Evolutionary conservation across 192 early-diverging fungal genomes (phyloP).

Genomic region (Coemansia asiatica): DNA sequence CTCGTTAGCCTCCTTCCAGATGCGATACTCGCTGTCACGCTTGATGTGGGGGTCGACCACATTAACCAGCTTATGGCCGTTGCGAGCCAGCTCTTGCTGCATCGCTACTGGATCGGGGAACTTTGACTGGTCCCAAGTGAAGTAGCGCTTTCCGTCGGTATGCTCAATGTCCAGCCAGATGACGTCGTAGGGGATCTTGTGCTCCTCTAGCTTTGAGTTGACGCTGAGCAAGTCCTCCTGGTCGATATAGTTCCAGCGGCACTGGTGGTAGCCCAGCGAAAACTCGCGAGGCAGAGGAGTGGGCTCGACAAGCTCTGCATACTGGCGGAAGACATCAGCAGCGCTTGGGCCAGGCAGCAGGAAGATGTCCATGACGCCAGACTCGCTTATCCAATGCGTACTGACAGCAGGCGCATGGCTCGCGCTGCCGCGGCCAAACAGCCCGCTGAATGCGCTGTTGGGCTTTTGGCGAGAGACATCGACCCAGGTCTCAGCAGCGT

Average conservation of each 20-base stretch:
- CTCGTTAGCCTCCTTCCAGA: conserved; percentile 78
- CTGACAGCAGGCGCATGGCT: conserved; percentile 25
- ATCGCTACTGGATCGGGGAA: conserved; percentile 86
- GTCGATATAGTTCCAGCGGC: conserved; percentile 97
- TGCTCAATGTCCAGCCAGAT: conserved; percentile 99
- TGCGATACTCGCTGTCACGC: conserved; percentile 67
- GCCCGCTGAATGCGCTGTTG: conserved; percentile 21
- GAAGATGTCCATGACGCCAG: conserved; percentile 87
- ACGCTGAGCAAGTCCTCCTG: conserved; percentile 86
- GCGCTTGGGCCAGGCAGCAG: conserved; percentile 74
- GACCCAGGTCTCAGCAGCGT: conserved; percentile 97
- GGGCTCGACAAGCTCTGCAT: conserved; percentile 75
- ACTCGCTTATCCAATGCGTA: conserved; percentile 95
- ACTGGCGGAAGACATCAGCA: conserved; percentile 69
- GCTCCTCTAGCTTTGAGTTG: conserved; percentile 81
- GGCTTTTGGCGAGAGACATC: conserved; percentile 77
- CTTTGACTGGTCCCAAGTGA: conserved; percentile 93
- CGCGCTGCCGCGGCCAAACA: conserved; percentile 30
- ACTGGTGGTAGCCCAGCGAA: conserved; percentile 93
- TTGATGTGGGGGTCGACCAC: conserved; percentile 99
- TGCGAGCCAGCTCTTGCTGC: conserved; percentile 71
- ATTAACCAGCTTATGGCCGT: conserved; percentile 82
- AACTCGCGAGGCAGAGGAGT: conserved; percentile 85
- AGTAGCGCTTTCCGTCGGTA: conserved; percentile 97
- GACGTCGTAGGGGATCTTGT: conserved; percentile 96